These are phyloP conservation scores for Capsicum chinense DNA, from an alignment of 257 asterid species.

Conservation along the genomic window DNA sequence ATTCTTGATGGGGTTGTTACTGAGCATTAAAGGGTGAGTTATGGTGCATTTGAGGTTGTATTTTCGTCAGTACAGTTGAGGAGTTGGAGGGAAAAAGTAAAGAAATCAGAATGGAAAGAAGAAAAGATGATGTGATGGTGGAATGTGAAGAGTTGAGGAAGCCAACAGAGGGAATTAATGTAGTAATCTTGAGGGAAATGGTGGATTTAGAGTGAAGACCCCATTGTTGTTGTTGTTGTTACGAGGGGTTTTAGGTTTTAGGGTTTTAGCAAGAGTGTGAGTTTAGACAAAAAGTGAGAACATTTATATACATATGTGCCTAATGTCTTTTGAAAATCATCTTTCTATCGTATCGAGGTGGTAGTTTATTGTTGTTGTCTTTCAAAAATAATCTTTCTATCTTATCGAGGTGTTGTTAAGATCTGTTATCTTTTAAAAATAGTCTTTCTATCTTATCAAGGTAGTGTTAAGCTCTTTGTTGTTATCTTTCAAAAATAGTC, in stretches of 20 bases:
- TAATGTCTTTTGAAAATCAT: not conserved
- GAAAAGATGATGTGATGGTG: conserved; percentile 75
- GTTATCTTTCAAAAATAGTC: no score
- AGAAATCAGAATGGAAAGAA: conserved; percentile 58
- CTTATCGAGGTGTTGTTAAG: no score
- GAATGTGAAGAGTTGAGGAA: conserved; percentile 77
- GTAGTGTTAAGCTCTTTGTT: no score
- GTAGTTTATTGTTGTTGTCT: no score
- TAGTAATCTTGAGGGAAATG: conserved; percentile 64
- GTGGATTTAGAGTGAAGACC: conserved; percentile 47
- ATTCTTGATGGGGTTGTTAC: conserved; percentile 59
- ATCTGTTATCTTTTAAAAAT: no score
- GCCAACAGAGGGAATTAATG: conserved; percentile 84
- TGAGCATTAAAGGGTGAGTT: conserved; percentile 44
- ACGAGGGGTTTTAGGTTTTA: not conserved
- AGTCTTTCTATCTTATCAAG: no score
- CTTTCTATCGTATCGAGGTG: no score
- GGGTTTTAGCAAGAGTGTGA: not conserved
- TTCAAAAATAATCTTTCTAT: no score
- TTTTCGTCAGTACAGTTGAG: conserved; percentile 47
- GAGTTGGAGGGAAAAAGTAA: conserved; percentile 62
- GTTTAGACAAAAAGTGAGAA: not conserved
- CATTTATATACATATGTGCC: not conserved
- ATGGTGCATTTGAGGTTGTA: conserved; percentile 4
- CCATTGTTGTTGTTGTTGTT: conserved; percentile 42